Conservation (phyloP, 1,284 basidiomycete genomes). For the Moniliophthora roreri region DNA sequence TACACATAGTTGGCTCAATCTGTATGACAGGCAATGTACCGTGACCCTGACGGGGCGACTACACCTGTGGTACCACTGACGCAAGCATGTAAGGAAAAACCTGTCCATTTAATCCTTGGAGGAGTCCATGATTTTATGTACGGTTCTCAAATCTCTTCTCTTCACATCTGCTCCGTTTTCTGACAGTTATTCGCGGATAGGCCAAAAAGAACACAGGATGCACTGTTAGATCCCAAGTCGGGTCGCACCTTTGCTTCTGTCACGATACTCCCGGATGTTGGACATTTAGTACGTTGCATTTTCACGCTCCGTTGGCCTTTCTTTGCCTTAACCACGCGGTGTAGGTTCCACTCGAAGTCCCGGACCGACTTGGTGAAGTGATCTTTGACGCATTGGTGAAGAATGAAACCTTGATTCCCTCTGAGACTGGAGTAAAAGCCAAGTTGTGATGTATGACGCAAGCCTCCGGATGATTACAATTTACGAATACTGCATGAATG, state of each 20-base stretch:
- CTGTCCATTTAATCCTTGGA: slow-evolving; percentile 52
- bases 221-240: slow-evolving; percentile 42
- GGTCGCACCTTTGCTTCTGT: slow-evolving; percentile 42
- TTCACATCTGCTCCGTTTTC: slow-evolving; percentile 7
- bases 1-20: no score
- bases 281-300: slow-evolving; percentile 43
- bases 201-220: slow-evolving; percentile 42
- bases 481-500: no score
- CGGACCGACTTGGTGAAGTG: slow-evolving; percentile 19
- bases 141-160: slow-evolving; percentile 15
- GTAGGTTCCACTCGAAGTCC: slow-evolving; percentile 22
- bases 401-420: slow-evolving; percentile 1
- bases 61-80: slow-evolving; percentile 46
- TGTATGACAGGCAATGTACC: slow-evolving; percentile 56
- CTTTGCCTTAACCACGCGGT: neutral
- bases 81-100: slow-evolving; percentile 34
- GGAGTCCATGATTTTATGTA: slow-evolving; percentile 50
- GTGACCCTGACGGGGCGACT: slow-evolving; percentile 47
- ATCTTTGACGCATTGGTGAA: slow-evolving; percentile 13
- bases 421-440: neutral
- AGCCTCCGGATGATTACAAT: neutral
- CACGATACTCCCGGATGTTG: slow-evolving; percentile 36
- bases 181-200: slow-evolving; percentile 30
- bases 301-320: neutral
- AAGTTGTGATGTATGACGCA: neutral